phyloP scores from a whole-genome alignment of 2,329 filamentous ascomycete genomes.

The Stagonosporopsis cucurbitacearum region DNA sequence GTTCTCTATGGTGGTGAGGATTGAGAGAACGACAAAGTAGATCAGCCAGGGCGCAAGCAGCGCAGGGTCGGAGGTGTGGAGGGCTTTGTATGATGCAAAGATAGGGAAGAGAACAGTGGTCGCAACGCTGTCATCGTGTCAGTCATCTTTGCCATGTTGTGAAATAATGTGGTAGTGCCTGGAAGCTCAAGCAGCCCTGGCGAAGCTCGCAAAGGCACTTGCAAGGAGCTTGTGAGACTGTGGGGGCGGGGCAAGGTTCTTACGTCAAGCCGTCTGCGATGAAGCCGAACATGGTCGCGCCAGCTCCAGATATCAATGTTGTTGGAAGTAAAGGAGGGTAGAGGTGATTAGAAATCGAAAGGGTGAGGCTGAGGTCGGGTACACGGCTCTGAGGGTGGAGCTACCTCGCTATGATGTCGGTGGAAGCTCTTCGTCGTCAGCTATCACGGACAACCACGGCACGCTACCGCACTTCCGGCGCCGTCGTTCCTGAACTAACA shows the following conservation, averaged over 20 bases:
- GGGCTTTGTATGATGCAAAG: slow-evolving; percentile 97
- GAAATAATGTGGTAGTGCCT: slow-evolving; percentile 14
- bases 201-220: slow-evolving; percentile 14
- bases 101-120: slow-evolving; percentile 92
- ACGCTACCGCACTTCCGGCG: slow-evolving; percentile 19
- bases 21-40: slow-evolving; percentile 95
- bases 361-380: slow-evolving; percentile 26
- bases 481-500: slow-evolving; percentile 3
- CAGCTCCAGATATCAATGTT: slow-evolving; percentile 9
- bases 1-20: slow-evolving; percentile 80
- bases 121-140: slow-evolving; percentile 39
- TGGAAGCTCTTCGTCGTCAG: slow-evolving; percentile 13
- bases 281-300: slow-evolving; percentile 44
- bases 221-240: slow-evolving; percentile 23
- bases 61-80: slow-evolving; percentile 88
- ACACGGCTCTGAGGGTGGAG: slow-evolving; percentile 27
- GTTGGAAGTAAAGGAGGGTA: slow-evolving; percentile 1
- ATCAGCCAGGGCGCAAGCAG: slow-evolving; percentile 97
- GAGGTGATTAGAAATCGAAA: slow-evolving; percentile 12
- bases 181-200: slow-evolving; percentile 19
- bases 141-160: slow-evolving; percentile 17
- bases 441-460: slow-evolving; percentile 17
- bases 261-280: slow-evolving; percentile 49
- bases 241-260: slow-evolving; percentile 43
- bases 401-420: slow-evolving; percentile 21